Evolutionary conservation across 2,329 filamentous ascomycete species (phyloP).

Genomic region (Fusarium sp.): DNA sequence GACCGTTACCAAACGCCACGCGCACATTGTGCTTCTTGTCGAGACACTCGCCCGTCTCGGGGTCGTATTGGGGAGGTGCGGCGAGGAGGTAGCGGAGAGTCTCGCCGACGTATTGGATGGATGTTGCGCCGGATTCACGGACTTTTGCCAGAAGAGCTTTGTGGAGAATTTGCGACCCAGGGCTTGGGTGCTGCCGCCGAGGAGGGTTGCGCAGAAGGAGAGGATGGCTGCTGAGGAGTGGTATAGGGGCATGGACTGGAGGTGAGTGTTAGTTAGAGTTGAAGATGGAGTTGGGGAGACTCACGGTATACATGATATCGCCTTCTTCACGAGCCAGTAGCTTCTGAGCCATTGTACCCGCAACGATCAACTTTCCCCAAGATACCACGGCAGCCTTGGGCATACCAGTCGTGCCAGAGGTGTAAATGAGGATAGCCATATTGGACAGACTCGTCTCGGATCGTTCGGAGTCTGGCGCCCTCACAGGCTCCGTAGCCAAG

Average conservation of each 20-base stretch:
- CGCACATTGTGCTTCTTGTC: constrained; percentile 81
- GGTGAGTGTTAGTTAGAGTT: background rate
- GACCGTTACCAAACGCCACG: constrained; percentile 84
- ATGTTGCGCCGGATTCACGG: constrained; percentile 76
- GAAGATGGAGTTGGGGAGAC: constrained; percentile 24
- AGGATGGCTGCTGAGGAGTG: constrained; percentile 83
- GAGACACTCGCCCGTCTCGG: constrained; percentile 72
- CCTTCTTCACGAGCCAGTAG: constrained; percentile 69
- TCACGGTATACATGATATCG: constrained; percentile 82
- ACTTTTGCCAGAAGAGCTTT: constrained; percentile 80
- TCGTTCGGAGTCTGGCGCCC: constrained; percentile 70
- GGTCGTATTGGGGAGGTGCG: constrained; percentile 71
- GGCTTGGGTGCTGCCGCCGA: constrained; percentile 73
- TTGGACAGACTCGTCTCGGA: constrained; percentile 62
- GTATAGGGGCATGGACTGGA: constrained; percentile 87
- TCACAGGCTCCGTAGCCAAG: constrained; percentile 61
- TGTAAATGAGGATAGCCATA: constrained; percentile 83
- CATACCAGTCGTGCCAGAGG: constrained; percentile 85
- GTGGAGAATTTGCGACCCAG: constrained; percentile 84
- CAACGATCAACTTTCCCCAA: constrained; percentile 74
- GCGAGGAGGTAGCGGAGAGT: constrained; percentile 85
- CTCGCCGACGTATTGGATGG: constrained; percentile 90
- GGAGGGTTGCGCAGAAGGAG: constrained; percentile 72
- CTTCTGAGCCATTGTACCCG: constrained; percentile 48
- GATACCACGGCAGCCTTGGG: constrained; percentile 83